A percentile compares a stretch with the other conserved stretches of the same genome.
Evolutionary conservation across 2,329 filamentous ascomycete species (phyloP).

Genomic region (Talaromyces verruculosus): DNA sequence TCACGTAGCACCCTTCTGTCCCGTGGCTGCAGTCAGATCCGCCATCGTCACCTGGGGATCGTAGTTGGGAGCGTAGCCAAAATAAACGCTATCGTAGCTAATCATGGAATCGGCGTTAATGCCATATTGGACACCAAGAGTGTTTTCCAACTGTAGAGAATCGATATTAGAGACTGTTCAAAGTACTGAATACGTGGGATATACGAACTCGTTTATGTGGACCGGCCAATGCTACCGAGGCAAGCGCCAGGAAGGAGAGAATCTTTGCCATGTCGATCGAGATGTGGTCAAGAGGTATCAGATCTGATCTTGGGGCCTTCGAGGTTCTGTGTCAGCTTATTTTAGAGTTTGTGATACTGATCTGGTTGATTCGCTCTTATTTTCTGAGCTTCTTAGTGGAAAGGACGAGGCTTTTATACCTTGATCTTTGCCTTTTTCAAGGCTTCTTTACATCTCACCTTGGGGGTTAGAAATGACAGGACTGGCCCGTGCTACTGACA

Average conservation of each 20-base stretch:
- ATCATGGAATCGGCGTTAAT: conserved; percentile 4
- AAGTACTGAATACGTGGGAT: not conserved
- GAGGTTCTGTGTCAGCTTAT: not conserved
- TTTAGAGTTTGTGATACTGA: not conserved
- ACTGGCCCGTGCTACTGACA: not conserved
- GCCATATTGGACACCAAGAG: conserved; percentile 10
- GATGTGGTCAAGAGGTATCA: not conserved
- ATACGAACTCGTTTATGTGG: conserved; percentile 5
- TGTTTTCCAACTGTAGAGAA: conserved; percentile 11
- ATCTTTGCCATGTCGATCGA: not conserved
- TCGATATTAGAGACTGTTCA: not conserved
- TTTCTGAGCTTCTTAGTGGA: not conserved
- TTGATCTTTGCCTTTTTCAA: not conserved
- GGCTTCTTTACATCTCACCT: not conserved
- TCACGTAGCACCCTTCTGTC: not conserved
- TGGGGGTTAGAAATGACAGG: not conserved
- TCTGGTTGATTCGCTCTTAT: not conserved
- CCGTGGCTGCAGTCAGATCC: not conserved
- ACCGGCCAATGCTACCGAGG: not conserved
- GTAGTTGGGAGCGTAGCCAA: not conserved
- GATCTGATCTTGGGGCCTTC: not conserved
- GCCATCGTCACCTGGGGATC: not conserved
- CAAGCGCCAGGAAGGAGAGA: not conserved
- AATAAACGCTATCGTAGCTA: not conserved
- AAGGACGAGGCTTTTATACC: not conserved